A percentile compares a stretch with the other conserved stretches of the same genome.
These are phyloP conservation scores for Phlegmacium glaucopus DNA, from an alignment of 768 basidiomycete genomes.

Conservation along the genomic window DNA sequence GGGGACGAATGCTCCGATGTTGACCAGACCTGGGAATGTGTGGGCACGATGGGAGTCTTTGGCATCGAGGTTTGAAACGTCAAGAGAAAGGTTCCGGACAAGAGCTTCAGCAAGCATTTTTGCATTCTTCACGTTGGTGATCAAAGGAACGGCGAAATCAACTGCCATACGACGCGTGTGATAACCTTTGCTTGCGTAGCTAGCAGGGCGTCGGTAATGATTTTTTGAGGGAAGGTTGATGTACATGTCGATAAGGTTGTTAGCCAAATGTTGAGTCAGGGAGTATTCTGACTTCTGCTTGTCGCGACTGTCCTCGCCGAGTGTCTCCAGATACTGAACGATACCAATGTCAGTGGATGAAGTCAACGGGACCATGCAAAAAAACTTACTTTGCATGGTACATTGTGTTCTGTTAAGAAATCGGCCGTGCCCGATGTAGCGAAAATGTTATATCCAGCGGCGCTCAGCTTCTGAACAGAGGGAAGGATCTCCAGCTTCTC, in stretches of 20 bases:
- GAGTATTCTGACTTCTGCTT: constrained; percentile 97
- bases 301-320: constrained; percentile 70
- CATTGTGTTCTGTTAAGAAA: constrained; percentile 94
- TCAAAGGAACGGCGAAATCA: constrained; percentile 94
- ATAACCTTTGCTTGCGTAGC: constrained; percentile 96
- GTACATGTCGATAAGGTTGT: constrained; percentile 98
- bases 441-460: constrained; percentile 93
- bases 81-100: constrained; percentile 83
- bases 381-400: constrained; percentile 82
- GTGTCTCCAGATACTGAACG: constrained; percentile 82
- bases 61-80: constrained; percentile 87
- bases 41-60: constrained; percentile 92
- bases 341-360: constrained; percentile 2
- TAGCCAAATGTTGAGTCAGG: constrained; percentile 92
- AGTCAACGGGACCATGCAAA: background rate
- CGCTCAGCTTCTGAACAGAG: constrained; percentile 90
- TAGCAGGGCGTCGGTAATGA: constrained; percentile 93
- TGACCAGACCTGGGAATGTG: constrained; percentile 89
- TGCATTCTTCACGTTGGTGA: constrained; percentile 98
- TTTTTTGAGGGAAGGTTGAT: constrained; percentile 99
- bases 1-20: constrained; percentile 85
- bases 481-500: constrained; percentile 97
- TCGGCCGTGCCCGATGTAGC: constrained; percentile 97
- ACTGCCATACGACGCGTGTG: constrained; percentile 97
- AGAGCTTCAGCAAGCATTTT: constrained; percentile 94